Percentiles rank a stretch among this genome's conserved stretches.
Evolutionary conservation across 148 eudicot species (phyloP).

Genomic region (Selenicereus undatus): DNA sequence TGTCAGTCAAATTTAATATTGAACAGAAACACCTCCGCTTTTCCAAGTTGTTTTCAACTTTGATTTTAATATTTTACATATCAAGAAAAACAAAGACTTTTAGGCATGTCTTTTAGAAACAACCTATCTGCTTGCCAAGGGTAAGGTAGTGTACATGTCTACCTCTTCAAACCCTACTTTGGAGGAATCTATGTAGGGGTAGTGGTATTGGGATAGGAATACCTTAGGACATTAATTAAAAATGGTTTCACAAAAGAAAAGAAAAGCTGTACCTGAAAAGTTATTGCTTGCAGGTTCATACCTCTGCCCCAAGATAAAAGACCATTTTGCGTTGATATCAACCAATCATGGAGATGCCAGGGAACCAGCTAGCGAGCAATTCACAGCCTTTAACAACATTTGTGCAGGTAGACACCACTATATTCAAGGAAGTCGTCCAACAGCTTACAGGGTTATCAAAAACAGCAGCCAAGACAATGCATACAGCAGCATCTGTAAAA

Average conservation of each 20-base stretch:
- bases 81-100: not conserved
- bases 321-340: not conserved
- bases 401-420: slow-evolving; percentile 31
- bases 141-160: not conserved
- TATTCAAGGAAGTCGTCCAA: slow-evolving; percentile 41
- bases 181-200: not conserved
- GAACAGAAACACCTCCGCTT: slow-evolving; percentile 1
- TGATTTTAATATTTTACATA: not conserved
- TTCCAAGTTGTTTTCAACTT: not conserved
- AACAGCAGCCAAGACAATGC: not conserved
- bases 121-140: not conserved
- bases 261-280: slow-evolving; percentile 7
- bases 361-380: slow-evolving; percentile 12
- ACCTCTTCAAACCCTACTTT: not conserved
- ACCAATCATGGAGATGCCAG: slow-evolving; percentile 23
- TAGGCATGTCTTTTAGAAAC: not conserved
- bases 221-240: slow-evolving; percentile 1
- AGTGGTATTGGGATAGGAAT: not conserved
- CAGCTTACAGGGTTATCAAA: slow-evolving; percentile 36
- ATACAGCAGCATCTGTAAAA: slow-evolving; percentile 16
- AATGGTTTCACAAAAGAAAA: slow-evolving; percentile 5
- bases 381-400: slow-evolving; percentile 31
- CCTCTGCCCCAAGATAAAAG: slow-evolving; percentile 4
- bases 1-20: slow-evolving; percentile 9
- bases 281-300: slow-evolving; percentile 19